Conservation (phyloP, 345 rosid genomes). For the Arabis alpina region DNA sequence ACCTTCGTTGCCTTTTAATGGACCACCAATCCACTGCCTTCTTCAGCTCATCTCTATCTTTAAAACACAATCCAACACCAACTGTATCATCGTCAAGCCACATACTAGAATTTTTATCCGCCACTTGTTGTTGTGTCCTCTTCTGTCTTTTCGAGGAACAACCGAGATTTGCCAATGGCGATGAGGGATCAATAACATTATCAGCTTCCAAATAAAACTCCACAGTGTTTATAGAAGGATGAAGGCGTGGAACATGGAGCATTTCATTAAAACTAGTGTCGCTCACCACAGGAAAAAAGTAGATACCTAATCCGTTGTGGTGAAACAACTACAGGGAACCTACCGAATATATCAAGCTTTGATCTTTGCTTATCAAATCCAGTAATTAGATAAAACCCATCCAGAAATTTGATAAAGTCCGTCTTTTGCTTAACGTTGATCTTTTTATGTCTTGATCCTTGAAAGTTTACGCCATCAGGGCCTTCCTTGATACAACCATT, state of each 20-base stretch:
- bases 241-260: constrained; percentile 19
- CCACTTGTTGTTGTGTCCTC: no score
- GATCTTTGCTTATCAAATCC: no score
- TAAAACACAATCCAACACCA: not conserved
- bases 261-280: constrained; percentile 20
- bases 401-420: no score
- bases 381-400: no score
- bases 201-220: constrained; percentile 10
- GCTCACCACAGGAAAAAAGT: constrained; percentile 13
- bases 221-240: constrained; percentile 1
- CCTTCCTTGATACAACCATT: no score
- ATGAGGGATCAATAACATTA: no score
- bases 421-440: no score
- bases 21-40: constrained; percentile 14
- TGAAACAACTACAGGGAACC: constrained; percentile 21
- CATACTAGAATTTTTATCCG: not conserved
- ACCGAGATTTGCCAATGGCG: not conserved
- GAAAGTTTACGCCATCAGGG: no score
- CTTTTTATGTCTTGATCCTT: no score
- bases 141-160: no score
- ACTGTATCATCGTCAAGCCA: constrained; percentile 18
- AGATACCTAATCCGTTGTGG: constrained; percentile 15
- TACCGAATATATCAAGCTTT: not conserved
- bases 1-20: not conserved
- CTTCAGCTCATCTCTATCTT: not conserved